Evolutionary conservation across 2,329 filamentous ascomycete genomes (phyloP).

Genomic region (Sclerotinia spermophila): DNA sequence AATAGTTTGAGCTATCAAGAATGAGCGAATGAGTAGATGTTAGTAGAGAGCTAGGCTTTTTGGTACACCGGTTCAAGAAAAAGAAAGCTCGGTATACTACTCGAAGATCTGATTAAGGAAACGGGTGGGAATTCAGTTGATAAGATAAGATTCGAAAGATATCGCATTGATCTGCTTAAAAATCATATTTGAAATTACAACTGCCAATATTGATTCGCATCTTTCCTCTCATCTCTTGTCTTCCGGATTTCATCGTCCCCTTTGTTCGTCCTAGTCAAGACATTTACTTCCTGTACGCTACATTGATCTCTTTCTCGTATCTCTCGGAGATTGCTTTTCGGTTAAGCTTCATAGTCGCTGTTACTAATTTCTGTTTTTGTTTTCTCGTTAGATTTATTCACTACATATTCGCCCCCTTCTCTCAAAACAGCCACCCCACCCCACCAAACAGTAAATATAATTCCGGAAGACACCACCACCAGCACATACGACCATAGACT

Average conservation of each 20-base stretch:
- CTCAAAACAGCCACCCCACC: not conserved
- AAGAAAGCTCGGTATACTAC: not conserved
- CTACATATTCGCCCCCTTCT: not conserved
- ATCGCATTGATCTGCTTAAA: not conserved
- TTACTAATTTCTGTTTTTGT: conserved; percentile 9
- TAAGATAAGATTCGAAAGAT: not conserved
- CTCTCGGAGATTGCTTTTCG: conserved; percentile 13
- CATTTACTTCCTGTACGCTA: not conserved
- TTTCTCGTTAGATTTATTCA: not conserved
- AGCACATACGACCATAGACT: not conserved
- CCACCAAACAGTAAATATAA: too few species aligned
- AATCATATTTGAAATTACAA: too few species aligned
- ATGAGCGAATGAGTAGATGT: not conserved
- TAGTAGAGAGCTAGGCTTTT: not conserved
- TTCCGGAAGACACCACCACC: fast-evolving
- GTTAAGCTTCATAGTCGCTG: conserved; percentile 15
- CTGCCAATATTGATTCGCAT: not conserved
- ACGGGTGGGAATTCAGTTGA: not conserved
- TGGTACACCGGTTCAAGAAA: not conserved
- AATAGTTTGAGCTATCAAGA: not conserved
- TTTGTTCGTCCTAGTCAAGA: not conserved
- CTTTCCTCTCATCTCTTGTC: not conserved
- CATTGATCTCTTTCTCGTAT: conserved; percentile 9
- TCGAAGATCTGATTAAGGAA: not conserved
- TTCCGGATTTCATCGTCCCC: not conserved